Conservation (phyloP, 176 grass and related monocot genomes). For the Thalia dealbata region DNA sequence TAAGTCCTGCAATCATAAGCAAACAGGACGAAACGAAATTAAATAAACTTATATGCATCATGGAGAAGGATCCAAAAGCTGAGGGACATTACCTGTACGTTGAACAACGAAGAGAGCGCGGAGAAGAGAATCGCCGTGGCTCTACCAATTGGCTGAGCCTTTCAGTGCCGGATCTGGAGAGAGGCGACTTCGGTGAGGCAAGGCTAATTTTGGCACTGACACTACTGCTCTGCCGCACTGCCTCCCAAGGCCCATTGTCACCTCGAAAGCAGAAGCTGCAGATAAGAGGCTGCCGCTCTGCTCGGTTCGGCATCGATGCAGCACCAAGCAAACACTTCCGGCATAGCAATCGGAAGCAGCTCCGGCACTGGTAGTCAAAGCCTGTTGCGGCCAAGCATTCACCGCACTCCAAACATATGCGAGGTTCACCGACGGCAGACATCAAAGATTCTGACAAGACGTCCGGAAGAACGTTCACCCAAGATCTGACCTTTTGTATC, state of each 20-base stretch:
- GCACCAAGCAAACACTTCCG: slow-evolving; percentile 11
- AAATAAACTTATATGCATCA: neutral
- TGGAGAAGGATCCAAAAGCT: slow-evolving; percentile 6
- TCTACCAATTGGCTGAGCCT: slow-evolving; percentile 13
- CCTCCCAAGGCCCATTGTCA: neutral
- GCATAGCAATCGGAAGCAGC: slow-evolving; percentile 15
- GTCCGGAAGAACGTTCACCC: slow-evolving; percentile 30
- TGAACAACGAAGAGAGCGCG: slow-evolving; percentile 23
- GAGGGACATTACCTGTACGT: slow-evolving; percentile 33
- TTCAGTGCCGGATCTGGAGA: slow-evolving; percentile 38
- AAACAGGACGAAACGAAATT: slow-evolving; percentile 9
- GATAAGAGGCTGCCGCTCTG: neutral
- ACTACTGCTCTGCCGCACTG: neutral
- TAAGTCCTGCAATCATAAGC: slow-evolving; percentile 38
- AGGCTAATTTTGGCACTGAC: neutral
- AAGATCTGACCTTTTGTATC: slow-evolving; percentile 47
- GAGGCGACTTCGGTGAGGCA: slow-evolving; percentile 11
- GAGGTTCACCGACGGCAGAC: slow-evolving; percentile 15
- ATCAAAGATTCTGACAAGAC: slow-evolving; percentile 19
- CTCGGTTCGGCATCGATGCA: neutral
- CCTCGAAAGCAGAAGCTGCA: slow-evolving; percentile 21
- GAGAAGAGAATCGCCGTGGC: slow-evolving; percentile 49
- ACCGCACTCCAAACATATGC: slow-evolving; percentile 31
- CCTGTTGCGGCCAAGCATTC: neutral
- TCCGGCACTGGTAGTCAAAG: neutral